A percentile compares a stretch with the other conserved stretches of the same genome.
phyloP scores from a whole-genome alignment of 164 flowering plant genomes.

The Macadamia tetraphylla region DNA sequence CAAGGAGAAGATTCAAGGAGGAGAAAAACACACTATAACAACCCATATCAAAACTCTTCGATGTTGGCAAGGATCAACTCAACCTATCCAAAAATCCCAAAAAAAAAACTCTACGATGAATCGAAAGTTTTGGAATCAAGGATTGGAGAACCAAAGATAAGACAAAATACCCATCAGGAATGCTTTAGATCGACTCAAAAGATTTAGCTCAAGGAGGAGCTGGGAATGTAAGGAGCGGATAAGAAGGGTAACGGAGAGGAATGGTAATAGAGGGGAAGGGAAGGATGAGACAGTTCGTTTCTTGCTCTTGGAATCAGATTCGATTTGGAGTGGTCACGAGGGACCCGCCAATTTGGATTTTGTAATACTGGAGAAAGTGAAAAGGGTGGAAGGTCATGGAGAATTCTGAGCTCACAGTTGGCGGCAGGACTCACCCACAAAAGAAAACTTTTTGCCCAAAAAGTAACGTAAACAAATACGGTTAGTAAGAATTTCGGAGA shows the following conservation, averaged over 20 bases:
- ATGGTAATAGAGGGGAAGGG: background rate
- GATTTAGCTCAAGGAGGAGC: slow-evolving; percentile 13
- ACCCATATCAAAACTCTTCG: slow-evolving; percentile 13
- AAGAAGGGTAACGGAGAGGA: slow-evolving; percentile 2
- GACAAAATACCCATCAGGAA: slow-evolving; percentile 22
- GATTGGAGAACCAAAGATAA: slow-evolving; percentile 10
- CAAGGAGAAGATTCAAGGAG: background rate
- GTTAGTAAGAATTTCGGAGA: background rate
- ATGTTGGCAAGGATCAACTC: no score
- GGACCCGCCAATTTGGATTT: slow-evolving; percentile 14
- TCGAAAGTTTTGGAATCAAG: slow-evolving; percentile 3
- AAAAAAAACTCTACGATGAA: background rate
- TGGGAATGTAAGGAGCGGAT: slow-evolving; percentile 18
- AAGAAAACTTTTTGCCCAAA: background rate
- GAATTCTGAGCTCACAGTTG: background rate
- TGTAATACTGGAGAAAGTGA: slow-evolving; percentile 9
- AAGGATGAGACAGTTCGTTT: slow-evolving; percentile 16
- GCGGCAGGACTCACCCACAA: slow-evolving; percentile 11
- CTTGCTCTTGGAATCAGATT: slow-evolving; percentile 23
- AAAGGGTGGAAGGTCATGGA: background rate
- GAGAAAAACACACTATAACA: background rate
- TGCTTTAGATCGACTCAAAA: slow-evolving; percentile 43
- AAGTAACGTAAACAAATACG: no score
- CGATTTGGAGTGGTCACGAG: slow-evolving; percentile 12
- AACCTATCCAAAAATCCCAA: no score